These are phyloP conservation scores for Mortierella sp. DNA, from an alignment of 371 early-diverging fungal species.

Conservation along the genomic window DNA sequence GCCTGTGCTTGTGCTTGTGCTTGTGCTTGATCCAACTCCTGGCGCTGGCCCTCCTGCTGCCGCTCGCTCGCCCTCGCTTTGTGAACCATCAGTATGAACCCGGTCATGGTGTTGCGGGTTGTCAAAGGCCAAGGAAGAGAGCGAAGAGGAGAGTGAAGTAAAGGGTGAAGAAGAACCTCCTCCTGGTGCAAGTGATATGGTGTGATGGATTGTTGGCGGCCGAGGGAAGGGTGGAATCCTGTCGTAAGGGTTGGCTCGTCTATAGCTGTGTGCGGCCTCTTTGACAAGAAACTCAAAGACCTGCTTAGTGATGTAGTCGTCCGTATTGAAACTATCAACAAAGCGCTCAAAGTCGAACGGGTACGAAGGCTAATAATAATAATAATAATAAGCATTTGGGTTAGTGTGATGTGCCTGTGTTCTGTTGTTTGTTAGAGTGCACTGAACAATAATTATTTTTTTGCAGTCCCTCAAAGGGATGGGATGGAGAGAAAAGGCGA, in stretches of 20 bases:
- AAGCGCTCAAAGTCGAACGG: slow-evolving; percentile 30
- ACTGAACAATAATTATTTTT: background rate
- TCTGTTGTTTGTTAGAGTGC: background rate
- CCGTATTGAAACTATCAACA: slow-evolving; percentile 23
- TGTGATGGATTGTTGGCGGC: slow-evolving; percentile 15
- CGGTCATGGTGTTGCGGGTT: slow-evolving; percentile 1
- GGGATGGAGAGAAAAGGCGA: background rate
- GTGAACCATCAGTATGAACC: background rate
- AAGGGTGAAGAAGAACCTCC: slow-evolving; percentile 13
- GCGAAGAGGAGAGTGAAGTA: slow-evolving; percentile 7
- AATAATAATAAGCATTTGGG: background rate
- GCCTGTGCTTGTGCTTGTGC: background rate
- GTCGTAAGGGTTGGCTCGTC: slow-evolving; percentile 12
- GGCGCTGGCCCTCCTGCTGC: background rate
- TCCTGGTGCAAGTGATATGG: background rate
- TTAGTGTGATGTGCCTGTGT: background rate
- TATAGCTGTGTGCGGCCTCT: slow-evolving; percentile 21
- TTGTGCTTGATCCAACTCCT: background rate
- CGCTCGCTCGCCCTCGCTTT: background rate
- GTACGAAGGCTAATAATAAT: slow-evolving; percentile 15
- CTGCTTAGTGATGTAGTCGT: slow-evolving; percentile 20
- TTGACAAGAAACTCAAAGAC: slow-evolving; percentile 25
- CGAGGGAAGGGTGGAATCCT: slow-evolving; percentile 1
- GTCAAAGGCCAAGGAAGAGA: slow-evolving; percentile 21
- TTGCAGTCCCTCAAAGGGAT: background rate